Conservation (phyloP, 768 basidiomycete species). For the Agrocybe chaxingu region DNA sequence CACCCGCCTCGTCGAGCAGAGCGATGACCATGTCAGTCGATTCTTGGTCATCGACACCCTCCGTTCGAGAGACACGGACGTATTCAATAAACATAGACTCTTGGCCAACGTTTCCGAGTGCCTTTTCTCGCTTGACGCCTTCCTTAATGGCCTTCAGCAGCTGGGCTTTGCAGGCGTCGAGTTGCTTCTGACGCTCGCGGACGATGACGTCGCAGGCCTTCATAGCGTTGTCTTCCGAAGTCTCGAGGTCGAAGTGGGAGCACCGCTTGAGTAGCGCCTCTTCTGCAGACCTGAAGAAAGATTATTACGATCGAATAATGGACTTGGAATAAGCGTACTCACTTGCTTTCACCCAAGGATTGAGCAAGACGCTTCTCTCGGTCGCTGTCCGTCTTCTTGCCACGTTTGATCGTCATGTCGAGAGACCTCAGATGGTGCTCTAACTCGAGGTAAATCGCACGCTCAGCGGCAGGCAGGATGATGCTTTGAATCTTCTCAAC, state of each 20-base stretch:
- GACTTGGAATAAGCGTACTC: conserved; percentile 27
- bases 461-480: conserved; percentile 85
- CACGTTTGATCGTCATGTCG: conserved; percentile 76
- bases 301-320: conserved; percentile 1
- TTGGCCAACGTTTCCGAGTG: conserved; percentile 55
- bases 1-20: conserved; percentile 61
- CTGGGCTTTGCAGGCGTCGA: conserved; percentile 76
- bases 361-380: conserved; percentile 85
- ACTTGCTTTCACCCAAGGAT: conserved; percentile 88
- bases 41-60: conserved; percentile 77
- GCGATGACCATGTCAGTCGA: conserved; percentile 58
- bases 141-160: conserved; percentile 62
- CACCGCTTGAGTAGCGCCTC: conserved; percentile 94
- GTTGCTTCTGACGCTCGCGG: conserved; percentile 72
- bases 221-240: conserved; percentile 71
- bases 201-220: conserved; percentile 93
- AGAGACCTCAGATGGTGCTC: conserved; percentile 90
- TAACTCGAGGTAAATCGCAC: conserved; percentile 90
- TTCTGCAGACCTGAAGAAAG: conserved; percentile 65
- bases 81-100: conserved; percentile 83
- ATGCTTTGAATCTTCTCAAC: conserved; percentile 60
- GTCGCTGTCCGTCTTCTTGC: conserved; percentile 73
- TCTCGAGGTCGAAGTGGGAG: conserved; percentile 89
- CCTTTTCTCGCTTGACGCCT: conserved; percentile 67
- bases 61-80: conserved; percentile 63